Base-by-base conservation (phyloP, 2,329 filamentous ascomycete genomes). In the Pseudogymnoascus verrucosus region DNA sequence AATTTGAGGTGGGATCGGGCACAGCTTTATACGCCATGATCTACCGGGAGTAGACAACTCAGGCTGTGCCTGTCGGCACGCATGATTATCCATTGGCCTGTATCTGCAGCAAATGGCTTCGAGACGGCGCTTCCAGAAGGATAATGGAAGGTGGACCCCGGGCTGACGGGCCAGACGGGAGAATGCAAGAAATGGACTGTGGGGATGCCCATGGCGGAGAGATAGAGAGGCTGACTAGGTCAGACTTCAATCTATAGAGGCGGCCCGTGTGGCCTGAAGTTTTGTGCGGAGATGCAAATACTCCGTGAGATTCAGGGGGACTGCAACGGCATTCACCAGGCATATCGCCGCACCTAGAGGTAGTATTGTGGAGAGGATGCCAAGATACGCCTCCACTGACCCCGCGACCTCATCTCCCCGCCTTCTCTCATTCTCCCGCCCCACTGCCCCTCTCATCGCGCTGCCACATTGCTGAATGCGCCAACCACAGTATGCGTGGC, bases 11-110 rank as follows among this genome's bases (percentile, higher is more conserved):
- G 47, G 47, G 26, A 54, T 54, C 14, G 23, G 26, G 14, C 47
- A 11, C 47, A 54, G 26, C 47, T 54, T 54, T 54, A 54, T 54
- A 54, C 14, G 14, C 47, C 47, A 54, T 31, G 47, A 54, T 54
- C 47, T 31, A 16, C 23, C 26, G 47, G 23, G 23, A 54, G 47
- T 54, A 54, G 47, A 54, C 23, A 54, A 31, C 47, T 54, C 26
- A 54, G 47, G 47, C 47, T 54, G 47, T 54, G 21, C 47, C 47
- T 54, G 47, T 54, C 47, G 47, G 47, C 47, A 54, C 14, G 47
- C 7, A 31, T 54, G 26, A 54, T n/a, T 28, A 16, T n/a, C 23
- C 47, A 54, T 16, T 31, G 47, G 47, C 47, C 44, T 54, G 23
- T 11, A 28, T 6, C 26, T 54, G 23, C 23, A 16, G 14, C 14